Conservation (phyloP, 1,284 basidiomycete species). For the Austroboletus rostrupii region DNA sequence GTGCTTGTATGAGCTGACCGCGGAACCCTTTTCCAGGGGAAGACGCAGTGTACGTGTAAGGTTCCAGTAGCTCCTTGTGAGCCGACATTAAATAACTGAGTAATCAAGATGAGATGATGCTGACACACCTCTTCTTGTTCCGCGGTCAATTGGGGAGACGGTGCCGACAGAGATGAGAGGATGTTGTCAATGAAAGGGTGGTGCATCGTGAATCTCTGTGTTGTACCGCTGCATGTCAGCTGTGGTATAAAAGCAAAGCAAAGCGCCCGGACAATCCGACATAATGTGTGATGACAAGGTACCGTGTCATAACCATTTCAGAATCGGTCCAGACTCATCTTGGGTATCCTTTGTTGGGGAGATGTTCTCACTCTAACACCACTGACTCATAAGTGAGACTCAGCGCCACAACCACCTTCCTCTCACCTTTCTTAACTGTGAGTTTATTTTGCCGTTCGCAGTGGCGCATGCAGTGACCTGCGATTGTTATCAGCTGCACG, state of each 20-base stretch:
- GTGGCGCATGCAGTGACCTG: background rate
- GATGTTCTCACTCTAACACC: conserved; percentile 1
- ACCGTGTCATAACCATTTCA: conserved; percentile 4
- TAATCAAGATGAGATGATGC: background rate
- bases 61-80: conserved; percentile 68
- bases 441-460: background rate
- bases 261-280: conserved; percentile 5
- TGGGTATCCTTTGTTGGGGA: too few species aligned
- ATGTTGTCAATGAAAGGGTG: conserved; percentile 24
- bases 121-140: conserved; percentile 21
- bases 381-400: conserved; percentile 11
- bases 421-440: background rate
- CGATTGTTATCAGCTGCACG: background rate
- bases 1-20: conserved; percentile 84
- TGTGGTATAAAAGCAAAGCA: conserved; percentile 10
- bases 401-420: conserved; percentile 8
- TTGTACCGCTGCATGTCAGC: background rate
- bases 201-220: conserved; percentile 20
- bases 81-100: background rate
- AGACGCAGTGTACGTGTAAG: conserved; percentile 82
- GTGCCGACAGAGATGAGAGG: conserved; percentile 17
- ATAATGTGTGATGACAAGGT: background rate
- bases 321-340: conserved; percentile 7
- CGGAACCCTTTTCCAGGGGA: conserved; percentile 94
- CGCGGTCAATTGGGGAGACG: conserved; percentile 8